phyloP scores from a whole-genome alignment of 1,139 yeast species.

The Debaryomyces sp. region DNA sequence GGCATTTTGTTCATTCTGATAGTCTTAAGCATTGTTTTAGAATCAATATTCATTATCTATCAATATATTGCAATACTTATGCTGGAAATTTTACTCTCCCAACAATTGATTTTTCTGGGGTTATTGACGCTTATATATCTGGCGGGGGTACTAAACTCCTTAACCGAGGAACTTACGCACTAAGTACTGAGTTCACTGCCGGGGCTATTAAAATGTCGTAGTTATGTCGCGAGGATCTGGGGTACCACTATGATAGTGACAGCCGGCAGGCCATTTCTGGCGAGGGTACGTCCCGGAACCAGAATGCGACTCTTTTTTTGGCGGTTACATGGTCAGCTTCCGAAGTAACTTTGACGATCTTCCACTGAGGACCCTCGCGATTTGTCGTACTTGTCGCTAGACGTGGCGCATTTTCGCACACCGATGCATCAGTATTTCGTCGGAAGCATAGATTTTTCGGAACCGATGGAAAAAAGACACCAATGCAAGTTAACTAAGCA shows the following conservation, averaged over 20 bases:
- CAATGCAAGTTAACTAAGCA: background rate
- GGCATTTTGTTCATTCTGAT: slow-evolving; percentile 16
- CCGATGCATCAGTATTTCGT: background rate
- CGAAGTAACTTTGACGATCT: background rate
- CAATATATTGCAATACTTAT: background rate
- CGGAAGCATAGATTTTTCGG: background rate
- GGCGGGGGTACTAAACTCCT: slow-evolving; percentile 8
- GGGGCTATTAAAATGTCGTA: slow-evolving; percentile 1
- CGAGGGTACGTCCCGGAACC: background rate
- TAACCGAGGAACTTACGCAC: slow-evolving; percentile 7
- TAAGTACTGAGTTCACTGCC: background rate
- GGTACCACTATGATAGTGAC: background rate
- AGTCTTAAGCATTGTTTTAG: slow-evolving; percentile 13
- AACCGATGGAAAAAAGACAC: background rate
- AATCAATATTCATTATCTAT: slow-evolving; percentile 6
- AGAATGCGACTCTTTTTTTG: background rate
- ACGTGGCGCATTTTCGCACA: background rate
- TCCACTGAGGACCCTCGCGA: background rate
- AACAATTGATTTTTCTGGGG: background rate
- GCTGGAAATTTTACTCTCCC: background rate
- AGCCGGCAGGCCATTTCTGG: background rate
- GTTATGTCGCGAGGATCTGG: background rate
- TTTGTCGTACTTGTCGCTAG: background rate
- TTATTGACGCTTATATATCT: background rate
- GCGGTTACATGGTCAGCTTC: too few species aligned